Percentiles rank a stretch among this genome's conserved stretches.
Conservation (phyloP, 2,329 filamentous ascomycete genomes). For the Cladophialophora yegresii region DNA sequence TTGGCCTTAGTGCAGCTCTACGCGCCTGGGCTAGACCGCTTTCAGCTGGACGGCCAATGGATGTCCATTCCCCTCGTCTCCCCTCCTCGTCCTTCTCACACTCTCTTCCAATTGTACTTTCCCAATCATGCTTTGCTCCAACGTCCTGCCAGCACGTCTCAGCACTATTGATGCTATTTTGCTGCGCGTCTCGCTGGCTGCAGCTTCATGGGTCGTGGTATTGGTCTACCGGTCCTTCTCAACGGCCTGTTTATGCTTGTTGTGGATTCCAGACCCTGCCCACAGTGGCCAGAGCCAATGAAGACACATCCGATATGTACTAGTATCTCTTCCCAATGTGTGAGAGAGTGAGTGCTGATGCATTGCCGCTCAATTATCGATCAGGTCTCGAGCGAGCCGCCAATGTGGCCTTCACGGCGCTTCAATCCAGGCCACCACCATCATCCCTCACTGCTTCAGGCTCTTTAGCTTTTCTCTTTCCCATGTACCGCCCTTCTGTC, state of each 20-base stretch:
- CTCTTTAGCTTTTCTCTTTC: constrained; percentile 23
- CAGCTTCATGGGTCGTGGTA: constrained; percentile 9
- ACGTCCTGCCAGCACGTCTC: constrained; percentile 25
- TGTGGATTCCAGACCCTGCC: constrained; percentile 10
- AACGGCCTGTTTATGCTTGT: constrained; percentile 8
- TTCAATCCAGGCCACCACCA: constrained; percentile 17
- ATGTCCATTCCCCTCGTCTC: background rate
- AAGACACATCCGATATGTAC: constrained; percentile 14
- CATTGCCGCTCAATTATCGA: constrained; percentile 17
- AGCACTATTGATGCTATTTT: constrained; percentile 28
- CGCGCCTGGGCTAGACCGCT: background rate
- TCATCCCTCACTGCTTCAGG: constrained; percentile 6
- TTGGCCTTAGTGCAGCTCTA: background rate
- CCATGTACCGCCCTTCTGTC: constrained; percentile 12
- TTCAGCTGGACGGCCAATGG: constrained; percentile 7
- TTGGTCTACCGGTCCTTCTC: constrained; percentile 19
- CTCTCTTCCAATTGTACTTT: constrained; percentile 23
- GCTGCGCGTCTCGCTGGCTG: constrained; percentile 27
- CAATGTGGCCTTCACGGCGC: constrained; percentile 29
- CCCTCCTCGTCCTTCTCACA: background rate
- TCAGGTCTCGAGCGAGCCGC: constrained; percentile 18
- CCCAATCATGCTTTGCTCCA: constrained; percentile 14
- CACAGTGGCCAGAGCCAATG: constrained; percentile 22
- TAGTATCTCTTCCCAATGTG: constrained; percentile 17
- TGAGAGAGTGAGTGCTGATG: constrained; percentile 27